A percentile compares a stretch with the other conserved stretches of the same genome.
Conservation (phyloP, 768 basidiomycete species). For the Naematelia encephala region DNA sequence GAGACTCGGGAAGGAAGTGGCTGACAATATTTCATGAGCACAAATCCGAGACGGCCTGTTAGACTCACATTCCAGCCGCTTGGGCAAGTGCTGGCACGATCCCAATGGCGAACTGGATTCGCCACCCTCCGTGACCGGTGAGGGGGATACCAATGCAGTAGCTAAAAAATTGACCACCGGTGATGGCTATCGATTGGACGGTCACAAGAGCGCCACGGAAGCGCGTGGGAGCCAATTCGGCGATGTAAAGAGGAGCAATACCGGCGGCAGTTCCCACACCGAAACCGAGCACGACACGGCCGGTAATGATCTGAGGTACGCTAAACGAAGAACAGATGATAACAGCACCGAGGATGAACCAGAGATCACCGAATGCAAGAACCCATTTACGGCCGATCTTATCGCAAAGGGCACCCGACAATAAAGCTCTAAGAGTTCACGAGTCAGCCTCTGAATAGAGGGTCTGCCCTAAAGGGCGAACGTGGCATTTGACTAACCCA, state of each 20-base stretch:
- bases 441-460: background rate
- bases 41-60: too few relatives aligned
- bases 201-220: constrained; percentile 36
- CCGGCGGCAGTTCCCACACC: constrained; percentile 36
- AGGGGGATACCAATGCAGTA: constrained; percentile 37
- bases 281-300: constrained; percentile 29
- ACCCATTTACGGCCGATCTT: constrained; percentile 42
- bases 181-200: constrained; percentile 38
- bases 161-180: constrained; percentile 34
- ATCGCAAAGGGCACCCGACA: constrained; percentile 28
- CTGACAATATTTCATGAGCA: constrained; percentile 4
- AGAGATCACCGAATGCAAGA: constrained; percentile 33
- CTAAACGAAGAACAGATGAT: constrained; percentile 32
- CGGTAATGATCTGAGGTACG: constrained; percentile 33
- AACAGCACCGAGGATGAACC: constrained; percentile 32
- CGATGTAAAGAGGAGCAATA: constrained; percentile 33
- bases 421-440: constrained; percentile 13
- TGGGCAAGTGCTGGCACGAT: constrained; percentile 29
- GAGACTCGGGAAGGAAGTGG: constrained; percentile 34
- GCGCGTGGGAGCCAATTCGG: constrained; percentile 28
- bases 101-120: constrained; percentile 39
- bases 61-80: too few relatives aligned
- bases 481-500: too few relatives aligned
- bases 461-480: background rate
- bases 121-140: constrained; percentile 28